Evolutionary conservation across 495 filamentous ascomycete species (phyloP), one percentile per base, ranked within the genome.

Genomic region (Diplogelasinospora grovesii): DNA sequence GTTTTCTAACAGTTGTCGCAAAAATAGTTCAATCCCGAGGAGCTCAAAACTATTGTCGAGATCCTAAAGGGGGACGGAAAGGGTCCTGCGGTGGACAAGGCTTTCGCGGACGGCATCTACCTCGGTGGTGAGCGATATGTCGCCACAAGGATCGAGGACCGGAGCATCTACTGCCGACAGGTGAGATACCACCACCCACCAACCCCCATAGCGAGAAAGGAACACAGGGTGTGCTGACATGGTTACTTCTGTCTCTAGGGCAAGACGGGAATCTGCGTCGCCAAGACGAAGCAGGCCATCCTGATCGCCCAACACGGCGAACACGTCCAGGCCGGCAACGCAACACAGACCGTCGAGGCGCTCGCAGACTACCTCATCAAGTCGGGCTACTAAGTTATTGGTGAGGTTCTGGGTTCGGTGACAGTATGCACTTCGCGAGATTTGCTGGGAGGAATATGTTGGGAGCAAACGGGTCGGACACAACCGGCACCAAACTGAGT

Each of bases 271-370:
- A 63, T 92, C 51, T 65, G 81, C 54, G 73, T 87, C 50, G 79
- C 81, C 59, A 89, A 88, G 71, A 89, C 89, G 49, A 78, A 65
- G 37, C 83, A 89, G 65, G 84, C 86, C 53, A 75, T 95, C 57
- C 78, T 98, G 56, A 65, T 98, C 61, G 82, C 75, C 50, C 86
- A 95, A 70, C 83, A 95, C 73, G 71, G 71, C 53, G 88, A 93
- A 59, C 60, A 48, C 26, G 64, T 75, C 28, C 70, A 80, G 53
- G 81, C 81, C 19, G 82, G 82, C 43, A 73, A 76, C 55, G 71
- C 83, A 34, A 75, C 76, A 34, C 73, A 64, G 48, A 73, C 73
- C 14, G 76, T 83, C 43, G 82, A 83, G 68, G 62, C 77, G 40
- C 69, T 90, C 45, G 83, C 68, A 27, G 86, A 89, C 50, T 89